Percentiles rank a stretch among this genome's conserved stretches.
Evolutionary conservation across 441 rosid genomes (phyloP).

Genomic region (Adansonia rubrostipa): DNA sequence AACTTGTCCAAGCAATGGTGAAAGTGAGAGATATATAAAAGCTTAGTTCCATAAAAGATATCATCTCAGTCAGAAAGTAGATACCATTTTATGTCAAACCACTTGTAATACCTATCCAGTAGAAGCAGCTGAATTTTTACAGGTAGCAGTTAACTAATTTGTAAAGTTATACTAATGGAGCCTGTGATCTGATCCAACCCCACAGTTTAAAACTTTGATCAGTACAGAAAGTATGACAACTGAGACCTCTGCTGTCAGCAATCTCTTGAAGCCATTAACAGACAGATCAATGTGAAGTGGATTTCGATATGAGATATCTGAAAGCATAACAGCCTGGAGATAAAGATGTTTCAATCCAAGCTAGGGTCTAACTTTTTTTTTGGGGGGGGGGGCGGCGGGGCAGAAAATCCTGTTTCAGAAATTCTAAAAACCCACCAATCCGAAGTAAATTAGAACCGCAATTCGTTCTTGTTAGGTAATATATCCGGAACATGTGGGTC

Average conservation of each 20-base stretch:
- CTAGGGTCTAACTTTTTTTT: neutral
- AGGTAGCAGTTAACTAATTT: neutral
- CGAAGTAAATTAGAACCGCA: neutral
- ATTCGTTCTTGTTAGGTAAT: neutral
- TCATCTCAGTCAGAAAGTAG: neutral
- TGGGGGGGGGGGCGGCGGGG: neutral
- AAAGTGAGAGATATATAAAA: neutral
- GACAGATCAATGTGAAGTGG: neutral
- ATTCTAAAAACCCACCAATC: neutral
- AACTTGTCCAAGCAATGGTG: neutral
- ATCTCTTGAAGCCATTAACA: neutral
- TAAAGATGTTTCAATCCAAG: neutral
- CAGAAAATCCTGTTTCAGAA: slow-evolving; percentile 8
- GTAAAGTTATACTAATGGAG: neutral
- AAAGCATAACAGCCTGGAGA: slow-evolving; percentile 17
- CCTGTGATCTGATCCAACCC: neutral
- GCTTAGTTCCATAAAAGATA: neutral
- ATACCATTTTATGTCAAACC: neutral
- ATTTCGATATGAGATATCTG: neutral
- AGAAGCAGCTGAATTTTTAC: neutral
- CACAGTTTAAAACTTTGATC: neutral
- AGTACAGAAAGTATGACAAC: slow-evolving; percentile 5
- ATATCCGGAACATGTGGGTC: neutral
- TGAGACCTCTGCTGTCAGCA: neutral
- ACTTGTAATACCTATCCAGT: neutral